A percentile compares a stretch with the other conserved stretches of the same genome.
These are phyloP conservation scores for Pseudogymnoascus verrucosus DNA, from an alignment of 2,329 filamentous ascomycete genomes.

Conservation along the genomic window DNA sequence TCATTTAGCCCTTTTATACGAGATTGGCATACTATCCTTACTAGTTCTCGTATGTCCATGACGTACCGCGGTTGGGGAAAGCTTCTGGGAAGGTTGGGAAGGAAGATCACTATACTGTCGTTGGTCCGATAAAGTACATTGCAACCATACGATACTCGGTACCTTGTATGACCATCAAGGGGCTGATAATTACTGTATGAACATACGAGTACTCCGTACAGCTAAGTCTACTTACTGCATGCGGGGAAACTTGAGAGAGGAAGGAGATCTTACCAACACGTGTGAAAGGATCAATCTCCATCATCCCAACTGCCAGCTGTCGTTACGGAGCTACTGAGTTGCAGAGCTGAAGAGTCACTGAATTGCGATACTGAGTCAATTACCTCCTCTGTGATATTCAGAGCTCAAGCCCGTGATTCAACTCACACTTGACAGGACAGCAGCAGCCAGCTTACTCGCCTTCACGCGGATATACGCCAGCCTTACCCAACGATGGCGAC, in stretches of 20 bases:
- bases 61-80: neutral
- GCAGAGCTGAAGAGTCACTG: neutral
- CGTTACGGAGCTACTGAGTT: neutral
- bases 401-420: neutral
- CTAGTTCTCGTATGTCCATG: neutral
- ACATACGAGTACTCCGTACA: neutral
- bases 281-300: neutral
- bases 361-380: neutral
- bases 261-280: neutral
- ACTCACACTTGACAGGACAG: neutral
- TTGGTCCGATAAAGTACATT: neutral
- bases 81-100: neutral
- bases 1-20: neutral
- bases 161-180: neutral
- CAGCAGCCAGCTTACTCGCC: neutral
- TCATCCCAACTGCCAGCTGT: neutral
- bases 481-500: neutral
- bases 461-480: slow-evolving; percentile 2
- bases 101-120: neutral
- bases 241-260: neutral
- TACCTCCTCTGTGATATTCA: neutral
- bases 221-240: neutral
- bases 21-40: neutral
- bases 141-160: neutral
- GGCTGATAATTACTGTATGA: neutral